Evolutionary conservation across 208 protist species (phyloP).

Genomic region (Trichomonas gallinae): DNA sequence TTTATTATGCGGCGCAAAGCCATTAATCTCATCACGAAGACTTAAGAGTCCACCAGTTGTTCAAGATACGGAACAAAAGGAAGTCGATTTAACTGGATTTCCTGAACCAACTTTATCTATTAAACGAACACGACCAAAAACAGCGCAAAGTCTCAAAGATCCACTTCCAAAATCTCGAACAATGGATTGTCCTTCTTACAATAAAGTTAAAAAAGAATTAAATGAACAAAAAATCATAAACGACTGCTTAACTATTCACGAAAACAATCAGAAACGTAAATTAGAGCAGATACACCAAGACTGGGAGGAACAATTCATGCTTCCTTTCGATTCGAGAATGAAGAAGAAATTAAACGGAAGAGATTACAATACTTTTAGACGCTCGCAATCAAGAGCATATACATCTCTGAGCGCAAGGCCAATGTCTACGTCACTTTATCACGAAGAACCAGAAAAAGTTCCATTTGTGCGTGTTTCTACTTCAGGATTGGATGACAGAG

Average conservation of each 20-base stretch:
- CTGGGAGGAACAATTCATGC: background rate
- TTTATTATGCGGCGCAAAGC: background rate
- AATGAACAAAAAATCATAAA: background rate
- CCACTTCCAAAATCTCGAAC: background rate
- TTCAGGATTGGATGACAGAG: background rate
- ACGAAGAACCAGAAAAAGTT: background rate
- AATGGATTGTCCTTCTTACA: background rate
- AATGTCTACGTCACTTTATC: background rate
- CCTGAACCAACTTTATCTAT: background rate
- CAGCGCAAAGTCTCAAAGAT: background rate
- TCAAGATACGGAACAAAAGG: background rate
- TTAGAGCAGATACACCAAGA: background rate
- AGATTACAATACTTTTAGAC: background rate
- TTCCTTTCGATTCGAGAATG: background rate
- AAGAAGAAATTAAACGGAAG: background rate
- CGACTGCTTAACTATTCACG: background rate
- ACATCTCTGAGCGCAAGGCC: background rate
- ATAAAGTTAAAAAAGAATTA: background rate
- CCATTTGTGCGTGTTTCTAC: background rate
- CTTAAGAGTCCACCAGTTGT: background rate
- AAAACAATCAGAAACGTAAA: background rate
- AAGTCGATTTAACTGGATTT: background rate
- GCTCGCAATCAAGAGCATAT: background rate
- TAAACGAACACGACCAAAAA: background rate
- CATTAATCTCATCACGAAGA: background rate